These are phyloP conservation scores for Podosphaera aphanis DNA, from an alignment of 2,329 filamentous ascomycete genomes.

Conservation along the genomic window DNA sequence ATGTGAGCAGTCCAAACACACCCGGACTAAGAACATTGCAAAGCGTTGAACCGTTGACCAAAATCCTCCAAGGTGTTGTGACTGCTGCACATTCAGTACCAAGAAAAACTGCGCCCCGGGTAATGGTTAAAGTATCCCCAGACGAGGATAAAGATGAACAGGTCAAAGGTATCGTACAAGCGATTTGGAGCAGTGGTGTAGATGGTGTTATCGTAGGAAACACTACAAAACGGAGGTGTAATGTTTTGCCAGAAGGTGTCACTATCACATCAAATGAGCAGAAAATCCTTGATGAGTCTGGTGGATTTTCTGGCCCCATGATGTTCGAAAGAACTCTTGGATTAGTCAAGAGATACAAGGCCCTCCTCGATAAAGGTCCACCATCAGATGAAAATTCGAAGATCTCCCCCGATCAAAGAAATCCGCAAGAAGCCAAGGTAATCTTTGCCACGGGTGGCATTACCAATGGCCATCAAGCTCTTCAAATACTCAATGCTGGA, in stretches of 20 bases:
- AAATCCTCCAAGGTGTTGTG: slow-evolving; percentile 63
- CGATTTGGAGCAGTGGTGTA: slow-evolving; percentile 62
- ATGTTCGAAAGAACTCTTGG: slow-evolving; percentile 61
- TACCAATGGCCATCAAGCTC: slow-evolving; percentile 64
- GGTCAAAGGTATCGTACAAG: slow-evolving; percentile 69
- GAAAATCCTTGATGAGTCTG: slow-evolving; percentile 46
- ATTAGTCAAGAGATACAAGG: slow-evolving; percentile 59
- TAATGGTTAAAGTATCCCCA: slow-evolving; percentile 97
- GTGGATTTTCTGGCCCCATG: slow-evolving; percentile 76
- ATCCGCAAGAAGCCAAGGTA: slow-evolving; percentile 32
- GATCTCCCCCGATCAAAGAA: neutral
- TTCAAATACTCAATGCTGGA: slow-evolving; percentile 63
- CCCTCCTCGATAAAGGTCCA: slow-evolving; percentile 33
- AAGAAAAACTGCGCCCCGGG: slow-evolving; percentile 48
- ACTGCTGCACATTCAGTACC: slow-evolving; percentile 45
- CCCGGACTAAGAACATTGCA: slow-evolving; percentile 76
- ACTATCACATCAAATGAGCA: slow-evolving; percentile 42
- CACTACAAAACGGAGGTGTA: slow-evolving; percentile 66
- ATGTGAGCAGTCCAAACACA: slow-evolving; percentile 91
- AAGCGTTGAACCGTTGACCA: slow-evolving; percentile 58
- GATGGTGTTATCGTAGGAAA: slow-evolving; percentile 95
- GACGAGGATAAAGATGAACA: slow-evolving; percentile 77
- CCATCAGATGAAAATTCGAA: slow-evolving; percentile 6
- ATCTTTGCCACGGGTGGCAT: slow-evolving; percentile 91
- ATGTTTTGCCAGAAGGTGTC: slow-evolving; percentile 43